phyloP scores from a whole-genome alignment of 306 rosid species.

The Argentina anserina region DNA sequence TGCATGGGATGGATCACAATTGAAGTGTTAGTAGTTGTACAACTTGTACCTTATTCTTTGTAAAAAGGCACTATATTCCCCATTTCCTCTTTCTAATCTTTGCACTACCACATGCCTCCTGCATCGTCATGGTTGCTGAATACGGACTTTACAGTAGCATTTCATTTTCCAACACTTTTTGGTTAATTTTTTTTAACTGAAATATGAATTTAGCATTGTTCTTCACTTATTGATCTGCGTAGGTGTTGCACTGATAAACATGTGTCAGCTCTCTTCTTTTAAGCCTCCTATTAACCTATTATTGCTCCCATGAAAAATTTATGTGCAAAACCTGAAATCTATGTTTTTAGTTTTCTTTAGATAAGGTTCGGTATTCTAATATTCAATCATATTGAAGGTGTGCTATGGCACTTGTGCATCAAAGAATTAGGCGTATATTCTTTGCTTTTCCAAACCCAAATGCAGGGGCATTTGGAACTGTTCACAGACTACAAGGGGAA shows the following conservation, averaged over 20 bases:
- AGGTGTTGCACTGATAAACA: background rate
- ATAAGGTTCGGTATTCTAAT: constrained; percentile 5
- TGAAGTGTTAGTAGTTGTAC: background rate
- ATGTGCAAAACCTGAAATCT: background rate
- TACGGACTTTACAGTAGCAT: background rate
- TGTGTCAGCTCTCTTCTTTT: background rate
- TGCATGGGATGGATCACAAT: background rate
- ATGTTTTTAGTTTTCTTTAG: background rate
- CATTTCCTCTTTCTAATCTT: background rate
- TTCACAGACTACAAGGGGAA: constrained; percentile 78
- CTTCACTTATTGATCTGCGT: background rate
- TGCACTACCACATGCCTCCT: background rate
- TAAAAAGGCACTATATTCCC: background rate
- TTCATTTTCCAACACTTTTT: background rate
- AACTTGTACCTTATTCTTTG: background rate
- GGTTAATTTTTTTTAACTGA: background rate
- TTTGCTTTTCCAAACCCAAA: constrained; percentile 75
- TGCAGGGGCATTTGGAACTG: constrained; percentile 80
- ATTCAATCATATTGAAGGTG: constrained; percentile 48
- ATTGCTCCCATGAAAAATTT: background rate
- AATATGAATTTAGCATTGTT: background rate
- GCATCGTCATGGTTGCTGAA: background rate
- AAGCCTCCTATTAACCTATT: background rate
- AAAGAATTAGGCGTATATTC: constrained; percentile 83
- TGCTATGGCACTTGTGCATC: constrained; percentile 96